Evolutionary conservation across 2,329 filamentous ascomycete genomes (phyloP).

Genomic region (Botrytis fabae): DNA sequence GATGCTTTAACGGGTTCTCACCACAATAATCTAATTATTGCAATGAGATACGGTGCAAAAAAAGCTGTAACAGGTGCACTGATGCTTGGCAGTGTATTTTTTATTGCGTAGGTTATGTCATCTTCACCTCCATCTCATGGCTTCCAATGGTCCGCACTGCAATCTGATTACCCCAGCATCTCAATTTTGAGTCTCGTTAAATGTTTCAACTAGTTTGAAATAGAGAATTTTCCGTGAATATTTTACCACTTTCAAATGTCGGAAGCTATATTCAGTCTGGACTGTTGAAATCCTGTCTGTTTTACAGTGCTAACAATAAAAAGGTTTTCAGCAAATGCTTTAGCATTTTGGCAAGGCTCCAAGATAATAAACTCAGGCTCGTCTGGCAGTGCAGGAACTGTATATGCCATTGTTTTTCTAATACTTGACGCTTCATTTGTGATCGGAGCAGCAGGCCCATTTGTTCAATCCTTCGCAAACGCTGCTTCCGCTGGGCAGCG

Average conservation of each 20-base stretch:
- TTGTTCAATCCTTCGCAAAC: not conserved
- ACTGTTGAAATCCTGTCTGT: not conserved
- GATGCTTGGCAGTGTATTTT: slow-evolving; percentile 40
- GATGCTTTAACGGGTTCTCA: slow-evolving; percentile 51
- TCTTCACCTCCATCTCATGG: not conserved
- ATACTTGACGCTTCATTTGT: not conserved
- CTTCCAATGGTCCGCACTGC: not conserved
- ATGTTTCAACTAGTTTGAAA: not conserved
- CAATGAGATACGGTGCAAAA: slow-evolving; percentile 48
- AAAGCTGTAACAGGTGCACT: slow-evolving; percentile 50
- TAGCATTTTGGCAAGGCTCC: not conserved
- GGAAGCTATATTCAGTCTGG: not conserved
- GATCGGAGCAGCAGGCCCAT: not conserved
- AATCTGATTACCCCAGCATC: not conserved
- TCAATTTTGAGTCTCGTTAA: not conserved
- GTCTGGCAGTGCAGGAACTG: not conserved
- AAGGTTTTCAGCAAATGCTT: not conserved
- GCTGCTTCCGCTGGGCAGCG: not conserved
- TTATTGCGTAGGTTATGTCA: not conserved
- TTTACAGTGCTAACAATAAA: not conserved
- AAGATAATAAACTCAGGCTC: not conserved
- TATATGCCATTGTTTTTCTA: not conserved
- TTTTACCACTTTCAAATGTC: not conserved
- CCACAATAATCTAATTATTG: slow-evolving; percentile 45
- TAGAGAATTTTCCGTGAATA: not conserved